Evolutionary conservation across 202 grass and related monocot species (phyloP).

Genomic region (Musa balbisiana): DNA sequence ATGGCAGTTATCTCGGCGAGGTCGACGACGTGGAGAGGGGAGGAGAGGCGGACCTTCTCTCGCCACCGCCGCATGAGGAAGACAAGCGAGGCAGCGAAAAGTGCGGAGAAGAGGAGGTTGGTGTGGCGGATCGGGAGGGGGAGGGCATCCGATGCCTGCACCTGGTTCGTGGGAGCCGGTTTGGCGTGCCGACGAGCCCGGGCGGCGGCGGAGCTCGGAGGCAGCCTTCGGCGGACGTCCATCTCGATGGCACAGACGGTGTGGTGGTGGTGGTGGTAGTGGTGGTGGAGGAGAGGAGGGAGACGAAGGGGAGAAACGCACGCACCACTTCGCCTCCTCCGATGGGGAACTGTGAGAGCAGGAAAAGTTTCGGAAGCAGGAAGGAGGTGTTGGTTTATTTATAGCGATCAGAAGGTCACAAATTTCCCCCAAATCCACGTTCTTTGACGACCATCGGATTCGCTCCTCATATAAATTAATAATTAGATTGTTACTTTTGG

Average conservation of each 20-base stretch:
- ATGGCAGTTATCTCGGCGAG: slow-evolving; percentile 8
- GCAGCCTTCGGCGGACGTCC: too few species aligned
- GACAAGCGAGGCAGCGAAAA: slow-evolving; percentile 8
- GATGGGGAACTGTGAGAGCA: too few species aligned
- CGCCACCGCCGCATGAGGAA: slow-evolving; percentile 13
- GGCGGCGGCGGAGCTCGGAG: neutral
- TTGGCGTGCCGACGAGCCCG: neutral
- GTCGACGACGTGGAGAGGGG: neutral
- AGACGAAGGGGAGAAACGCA: too few species aligned
- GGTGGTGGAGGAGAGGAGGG: neutral
- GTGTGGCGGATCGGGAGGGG: slow-evolving; percentile 11
- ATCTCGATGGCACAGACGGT: too few species aligned
- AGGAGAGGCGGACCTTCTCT: slow-evolving; percentile 8
- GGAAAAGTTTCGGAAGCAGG: too few species aligned
- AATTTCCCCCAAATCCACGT: too few species aligned
- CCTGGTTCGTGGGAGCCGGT: neutral
- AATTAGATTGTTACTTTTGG: too few species aligned
- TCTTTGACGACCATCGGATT: too few species aligned
- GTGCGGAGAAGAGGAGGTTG: slow-evolving; percentile 12
- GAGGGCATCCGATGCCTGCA: slow-evolving; percentile 15
- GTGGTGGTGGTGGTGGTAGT: neutral
- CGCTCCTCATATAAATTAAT: too few species aligned
- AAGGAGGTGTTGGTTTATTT: too few species aligned
- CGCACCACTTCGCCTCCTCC: too few species aligned
- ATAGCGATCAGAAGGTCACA: too few species aligned